These are phyloP conservation scores for Globisporangium cylindrosporum DNA, from an alignment of 352 stramenopile species.

Conservation along the genomic window DNA sequence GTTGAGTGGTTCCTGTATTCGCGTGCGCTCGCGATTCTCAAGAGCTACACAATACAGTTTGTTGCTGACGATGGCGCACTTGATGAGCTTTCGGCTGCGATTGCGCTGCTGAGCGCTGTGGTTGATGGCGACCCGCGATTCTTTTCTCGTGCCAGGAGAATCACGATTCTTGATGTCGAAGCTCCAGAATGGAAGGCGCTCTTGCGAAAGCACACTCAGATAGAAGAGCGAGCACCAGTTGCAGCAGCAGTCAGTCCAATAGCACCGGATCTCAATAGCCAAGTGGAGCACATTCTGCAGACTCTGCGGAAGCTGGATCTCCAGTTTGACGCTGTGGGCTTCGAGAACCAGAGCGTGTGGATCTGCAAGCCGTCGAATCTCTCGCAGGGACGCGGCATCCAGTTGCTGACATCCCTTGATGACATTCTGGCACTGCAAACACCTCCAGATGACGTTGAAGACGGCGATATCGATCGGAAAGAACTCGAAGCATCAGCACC, in stretches of 20 bases:
- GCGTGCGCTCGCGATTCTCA: conserved; percentile 39
- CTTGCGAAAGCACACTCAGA: not conserved
- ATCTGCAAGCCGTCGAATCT: conserved; percentile 80
- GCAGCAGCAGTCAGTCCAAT: not conserved
- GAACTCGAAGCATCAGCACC: not conserved
- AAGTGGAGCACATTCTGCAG: conserved; percentile 19
- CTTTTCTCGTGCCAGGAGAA: conserved; percentile 2
- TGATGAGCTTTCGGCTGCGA: not conserved
- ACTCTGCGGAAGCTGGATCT: conserved; percentile 30
- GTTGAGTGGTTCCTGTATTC: conserved; percentile 47
- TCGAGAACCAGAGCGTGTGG: conserved; percentile 48
- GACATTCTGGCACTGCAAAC: conserved; percentile 25
- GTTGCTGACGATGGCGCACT: not conserved
- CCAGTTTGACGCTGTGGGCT: conserved; percentile 38
- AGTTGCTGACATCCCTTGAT: conserved; percentile 38
- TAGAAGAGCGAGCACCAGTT: not conserved
- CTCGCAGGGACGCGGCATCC: conserved; percentile 71
- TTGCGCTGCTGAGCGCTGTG: conserved; percentile 7
- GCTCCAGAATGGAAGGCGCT: conserved; percentile 6
- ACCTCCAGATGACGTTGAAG: not conserved
- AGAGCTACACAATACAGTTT: conserved; percentile 17
- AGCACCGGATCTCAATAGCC: not conserved
- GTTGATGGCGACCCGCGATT: conserved; percentile 3
- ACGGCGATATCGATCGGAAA: not conserved
- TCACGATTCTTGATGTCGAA: not conserved